Evolutionary conservation across 371 early-diverging fungal genomes (phyloP).

Genomic region (Mortierella sp.): DNA sequence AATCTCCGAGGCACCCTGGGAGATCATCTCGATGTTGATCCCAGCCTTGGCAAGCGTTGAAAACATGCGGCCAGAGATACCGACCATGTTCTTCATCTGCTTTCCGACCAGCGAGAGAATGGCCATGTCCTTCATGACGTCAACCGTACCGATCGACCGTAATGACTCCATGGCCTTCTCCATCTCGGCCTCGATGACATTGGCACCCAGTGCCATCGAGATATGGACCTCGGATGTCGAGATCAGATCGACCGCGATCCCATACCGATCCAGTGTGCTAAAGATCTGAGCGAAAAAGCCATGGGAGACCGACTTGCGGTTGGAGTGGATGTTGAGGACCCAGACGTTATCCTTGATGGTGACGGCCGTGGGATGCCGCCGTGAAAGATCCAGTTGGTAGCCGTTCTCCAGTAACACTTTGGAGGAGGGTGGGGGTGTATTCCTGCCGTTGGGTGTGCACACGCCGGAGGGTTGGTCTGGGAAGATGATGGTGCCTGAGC

Average conservation of each 20-base stretch:
- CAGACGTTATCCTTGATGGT: slow-evolving; percentile 97
- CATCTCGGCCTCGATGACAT: slow-evolving; percentile 73
- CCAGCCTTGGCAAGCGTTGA: slow-evolving; percentile 87
- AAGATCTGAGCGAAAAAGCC: slow-evolving; percentile 98
- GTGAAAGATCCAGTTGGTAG: slow-evolving; percentile 77
- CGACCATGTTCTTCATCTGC: slow-evolving; percentile 97
- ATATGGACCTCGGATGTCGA: slow-evolving; percentile 97
- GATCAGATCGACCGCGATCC: slow-evolving; percentile 96
- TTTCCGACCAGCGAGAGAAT: slow-evolving; percentile 97
- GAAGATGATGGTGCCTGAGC: slow-evolving; percentile 95
- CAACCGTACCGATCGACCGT: slow-evolving; percentile 78
- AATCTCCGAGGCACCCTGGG: slow-evolving; percentile 97
- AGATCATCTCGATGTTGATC: slow-evolving; percentile 99
- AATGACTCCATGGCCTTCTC: slow-evolving; percentile 80
- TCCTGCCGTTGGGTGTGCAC: slow-evolving; percentile 57
- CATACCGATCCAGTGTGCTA: slow-evolving; percentile 87
- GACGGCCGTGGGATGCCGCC: slow-evolving; percentile 94
- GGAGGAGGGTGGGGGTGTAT: slow-evolving; percentile 74
- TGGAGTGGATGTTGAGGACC: slow-evolving; percentile 96
- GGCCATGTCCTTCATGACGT: slow-evolving; percentile 87
- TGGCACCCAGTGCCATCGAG: slow-evolving; percentile 92
- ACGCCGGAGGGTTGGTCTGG: slow-evolving; percentile 69
- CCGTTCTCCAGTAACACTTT: slow-evolving; percentile 75
- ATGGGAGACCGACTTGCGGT: slow-evolving; percentile 94
- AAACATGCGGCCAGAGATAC: slow-evolving; percentile 97